Conservation (phyloP, 2,329 filamentous ascomycete genomes). For the Hyphodiscus sp. region DNA sequence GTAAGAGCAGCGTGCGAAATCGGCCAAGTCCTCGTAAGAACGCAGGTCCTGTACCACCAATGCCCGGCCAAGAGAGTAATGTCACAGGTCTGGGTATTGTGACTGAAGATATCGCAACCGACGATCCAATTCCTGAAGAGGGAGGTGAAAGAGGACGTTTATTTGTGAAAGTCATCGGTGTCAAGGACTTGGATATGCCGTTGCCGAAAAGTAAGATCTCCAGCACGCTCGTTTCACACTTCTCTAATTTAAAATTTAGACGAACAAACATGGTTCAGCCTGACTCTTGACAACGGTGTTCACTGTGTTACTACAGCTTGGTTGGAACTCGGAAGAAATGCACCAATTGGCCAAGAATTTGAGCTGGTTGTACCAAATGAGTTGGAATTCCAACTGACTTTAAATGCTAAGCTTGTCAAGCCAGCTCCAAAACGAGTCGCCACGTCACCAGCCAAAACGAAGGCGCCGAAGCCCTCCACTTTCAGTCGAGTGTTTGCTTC, state of each 20-base stretch:
- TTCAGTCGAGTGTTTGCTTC: conserved; percentile 92
- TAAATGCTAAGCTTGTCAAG: conserved; percentile 90
- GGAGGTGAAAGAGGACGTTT: conserved; percentile 81
- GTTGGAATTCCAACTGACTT: conserved; percentile 95
- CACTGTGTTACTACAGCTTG: conserved; percentile 97
- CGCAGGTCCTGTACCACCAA: conserved; percentile 64
- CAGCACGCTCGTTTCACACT: not conserved
- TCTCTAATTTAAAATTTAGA: conserved; percentile 44
- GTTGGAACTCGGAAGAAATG: conserved; percentile 85
- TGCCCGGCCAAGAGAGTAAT: conserved; percentile 84
- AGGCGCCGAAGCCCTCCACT: conserved; percentile 71
- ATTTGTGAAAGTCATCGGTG: conserved; percentile 97
- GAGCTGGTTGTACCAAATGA: conserved; percentile 96
- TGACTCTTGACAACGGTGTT: conserved; percentile 95
- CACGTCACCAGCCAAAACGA: conserved; percentile 57
- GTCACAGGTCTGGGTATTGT: conserved; percentile 55
- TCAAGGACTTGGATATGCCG: conserved; percentile 90
- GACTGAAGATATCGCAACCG: conserved; percentile 45
- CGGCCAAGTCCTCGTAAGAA: conserved; percentile 39
- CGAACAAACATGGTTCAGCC: conserved; percentile 87
- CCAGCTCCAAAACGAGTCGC: conserved; percentile 54
- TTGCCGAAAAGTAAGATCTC: conserved; percentile 71
- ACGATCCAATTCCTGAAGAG: conserved; percentile 59
- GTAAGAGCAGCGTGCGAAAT: conserved; percentile 61
- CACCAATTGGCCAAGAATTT: conserved; percentile 95